Conservation (phyloP, 2,329 filamentous ascomycete species). For the Cladosporium sp. region DNA sequence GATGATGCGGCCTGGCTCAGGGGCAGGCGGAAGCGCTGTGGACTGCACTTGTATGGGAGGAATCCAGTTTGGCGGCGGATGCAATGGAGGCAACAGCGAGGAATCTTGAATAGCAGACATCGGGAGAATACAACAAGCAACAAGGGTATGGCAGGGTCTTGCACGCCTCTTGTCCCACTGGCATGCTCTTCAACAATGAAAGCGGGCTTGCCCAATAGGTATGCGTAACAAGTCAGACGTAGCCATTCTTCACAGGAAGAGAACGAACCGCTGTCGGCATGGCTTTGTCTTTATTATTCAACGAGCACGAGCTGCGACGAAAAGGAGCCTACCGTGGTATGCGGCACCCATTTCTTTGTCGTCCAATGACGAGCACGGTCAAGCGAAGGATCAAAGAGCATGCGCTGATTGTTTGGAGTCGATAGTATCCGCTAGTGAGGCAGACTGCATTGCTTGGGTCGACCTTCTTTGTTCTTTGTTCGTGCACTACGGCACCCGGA, state of each 20-base stretch:
- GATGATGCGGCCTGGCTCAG: conserved; percentile 28
- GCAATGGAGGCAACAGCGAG: conserved; percentile 11
- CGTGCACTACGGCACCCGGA: conserved; percentile 28
- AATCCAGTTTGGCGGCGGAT: conserved; percentile 19
- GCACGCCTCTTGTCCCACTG: conserved; percentile 29
- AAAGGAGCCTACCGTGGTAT: conserved; percentile 26
- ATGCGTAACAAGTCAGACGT: conserved; percentile 25
- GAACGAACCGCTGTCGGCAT: conserved; percentile 9
- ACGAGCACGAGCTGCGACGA: conserved; percentile 12
- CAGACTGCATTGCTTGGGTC: conserved; percentile 13
- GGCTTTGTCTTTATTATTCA: conserved; percentile 31
- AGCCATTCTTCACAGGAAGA: conserved; percentile 23
- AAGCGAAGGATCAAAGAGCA: conserved; percentile 20
- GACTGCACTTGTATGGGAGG: conserved; percentile 25
- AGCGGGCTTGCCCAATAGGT: conserved; percentile 25
- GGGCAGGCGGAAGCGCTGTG: conserved; percentile 11
- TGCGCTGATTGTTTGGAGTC: conserved; percentile 30
- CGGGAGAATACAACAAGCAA: conserved; percentile 19
- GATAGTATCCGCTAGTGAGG: conserved; percentile 15
- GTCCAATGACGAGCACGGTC: conserved; percentile 29
- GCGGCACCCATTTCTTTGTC: conserved; percentile 25
- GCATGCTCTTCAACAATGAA: conserved; percentile 31
- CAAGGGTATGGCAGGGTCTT: conserved; percentile 24
- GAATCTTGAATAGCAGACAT: conserved; percentile 24
- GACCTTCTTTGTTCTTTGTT: conserved; percentile 34